Base-by-base conservation (phyloP, 768 basidiomycete genomes). In the Austroboletus eburneus region DNA sequence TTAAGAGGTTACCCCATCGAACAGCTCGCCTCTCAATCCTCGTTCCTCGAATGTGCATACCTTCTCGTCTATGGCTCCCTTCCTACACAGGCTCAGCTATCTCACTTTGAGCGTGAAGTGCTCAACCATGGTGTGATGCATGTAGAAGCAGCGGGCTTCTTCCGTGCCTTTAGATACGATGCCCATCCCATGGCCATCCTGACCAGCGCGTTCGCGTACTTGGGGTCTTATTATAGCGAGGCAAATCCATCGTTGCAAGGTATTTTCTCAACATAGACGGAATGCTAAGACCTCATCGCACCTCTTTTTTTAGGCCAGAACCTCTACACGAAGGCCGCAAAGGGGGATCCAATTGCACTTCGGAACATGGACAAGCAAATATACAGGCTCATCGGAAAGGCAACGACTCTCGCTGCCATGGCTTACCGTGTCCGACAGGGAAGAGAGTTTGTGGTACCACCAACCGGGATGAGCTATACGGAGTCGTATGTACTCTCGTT, bases 151-250 rank as follows among this genome's bases (percentile, higher is more conserved):
- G 80, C 81, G 50, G 75, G 78, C 39, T 78, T 88, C 71, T 81
- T 81, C 69, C 73, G 78, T 29, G 76, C 83, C 22, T 87, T 86
- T 69, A 88, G 90, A 41, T 91, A 91, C 61, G 91, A 94, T 51
- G 87, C 91, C 1, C 91, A 94, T 58, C 91, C 91, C 0, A 93
- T 92, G 91, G 81, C 87, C 17, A 92, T 93, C 52, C 73, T 92
- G 37, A 90, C 85, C 4, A 88, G 85, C 55, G 87, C 87, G 4
- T 87, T 94, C 56, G 81, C 91, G 7, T 92, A 93, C 58, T 68
- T 95, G 18, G 91, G 91, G 4, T 90, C 87, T 6, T 90, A 89
- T 63, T 92, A 92, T 59, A 72, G 77, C 56, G 90, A 92, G 58
- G 89, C 90, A 5, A 94, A 94, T 64, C 92, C 92, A 10, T 88